Evolutionary conservation across 169 alveolate genomes (phyloP), one percentile per base, ranked within the genome.

Genomic region (Cytauxzoon felis): DNA sequence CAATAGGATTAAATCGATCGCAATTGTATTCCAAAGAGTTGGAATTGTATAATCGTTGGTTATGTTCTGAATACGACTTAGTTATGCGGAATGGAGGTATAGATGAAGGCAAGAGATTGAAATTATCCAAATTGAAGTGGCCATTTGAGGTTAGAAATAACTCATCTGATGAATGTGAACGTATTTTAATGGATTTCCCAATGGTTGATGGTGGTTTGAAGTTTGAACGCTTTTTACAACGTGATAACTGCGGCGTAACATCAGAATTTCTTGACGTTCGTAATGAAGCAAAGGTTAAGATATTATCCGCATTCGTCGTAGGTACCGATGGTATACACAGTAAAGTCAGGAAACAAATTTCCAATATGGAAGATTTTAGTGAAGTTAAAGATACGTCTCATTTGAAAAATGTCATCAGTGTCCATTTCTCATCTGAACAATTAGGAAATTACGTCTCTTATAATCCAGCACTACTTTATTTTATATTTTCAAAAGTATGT

Each of bases 381-480:
- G 33, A 42, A 18, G 75, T 69, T 49, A 47, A 53, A 29, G 89
- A 88, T 23, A 64, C 58, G 42, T 32, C 57, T 23, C 59, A 78
- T 5, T 66, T 91, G 19, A 80, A 81, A 81, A 85, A 90, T 32
- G 93, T 90, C 60, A 76, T 93, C 60, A 93, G 93, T 76, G 85
- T 93, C 34, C 88, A 93, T 70, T 93, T 93, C 80, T 65, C 65
- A 9, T 92, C 95, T 8, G 45, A 19, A 0, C 75, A 71, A 33
- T 66, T 93, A 21, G 90, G 92, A 11, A 61, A 73, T 27, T 34
- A 70, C 27, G 88, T 91, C 32, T 41, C 18, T 19, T 60, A 87
- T 32, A 79, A 71, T 33, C 91, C 91, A 13, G 87, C 91, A 3
- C 92, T 94, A 95, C 64, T 93, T 18, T 90, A 93, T 70, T 93